Percentiles rank a stretch among this genome's conserved stretches.
phyloP scores from a whole-genome alignment of 352 stramenopile species.

The Ophiocytium majus region DNA sequence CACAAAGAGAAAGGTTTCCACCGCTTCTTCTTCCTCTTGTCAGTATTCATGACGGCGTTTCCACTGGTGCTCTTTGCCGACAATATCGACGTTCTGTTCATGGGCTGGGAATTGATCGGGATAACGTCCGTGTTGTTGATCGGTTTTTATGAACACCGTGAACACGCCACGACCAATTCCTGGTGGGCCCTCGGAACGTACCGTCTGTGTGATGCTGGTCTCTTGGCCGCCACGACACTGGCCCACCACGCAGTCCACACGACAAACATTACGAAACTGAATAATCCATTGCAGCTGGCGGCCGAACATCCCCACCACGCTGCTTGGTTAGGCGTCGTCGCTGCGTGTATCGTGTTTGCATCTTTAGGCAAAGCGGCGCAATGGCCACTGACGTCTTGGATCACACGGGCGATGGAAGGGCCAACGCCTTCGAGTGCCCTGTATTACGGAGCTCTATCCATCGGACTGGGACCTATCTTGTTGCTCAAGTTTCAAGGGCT shows the following conservation, averaged over 20 bases:
- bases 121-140: background rate
- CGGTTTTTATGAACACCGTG: background rate
- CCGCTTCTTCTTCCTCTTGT: background rate
- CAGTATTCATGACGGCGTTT: background rate
- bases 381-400: background rate
- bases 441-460: background rate
- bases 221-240: background rate
- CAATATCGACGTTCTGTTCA: background rate
- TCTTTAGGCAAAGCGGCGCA: background rate
- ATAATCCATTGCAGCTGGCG: no score
- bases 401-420: background rate
- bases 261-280: background rate
- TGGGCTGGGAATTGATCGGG: background rate
- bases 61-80: background rate
- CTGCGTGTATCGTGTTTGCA: background rate
- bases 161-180: background rate
- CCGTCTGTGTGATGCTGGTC: background rate
- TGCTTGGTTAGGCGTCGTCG: background rate
- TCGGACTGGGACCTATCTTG: background rate
- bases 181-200: background rate
- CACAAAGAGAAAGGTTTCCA: background rate
- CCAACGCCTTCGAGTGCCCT: slow-evolving; percentile 4
- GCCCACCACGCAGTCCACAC: background rate
- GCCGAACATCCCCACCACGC: background rate
- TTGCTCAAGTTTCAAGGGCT: background rate